Conservation (phyloP, 768 basidiomycete species). For the Lentinus brumalis region DNA sequence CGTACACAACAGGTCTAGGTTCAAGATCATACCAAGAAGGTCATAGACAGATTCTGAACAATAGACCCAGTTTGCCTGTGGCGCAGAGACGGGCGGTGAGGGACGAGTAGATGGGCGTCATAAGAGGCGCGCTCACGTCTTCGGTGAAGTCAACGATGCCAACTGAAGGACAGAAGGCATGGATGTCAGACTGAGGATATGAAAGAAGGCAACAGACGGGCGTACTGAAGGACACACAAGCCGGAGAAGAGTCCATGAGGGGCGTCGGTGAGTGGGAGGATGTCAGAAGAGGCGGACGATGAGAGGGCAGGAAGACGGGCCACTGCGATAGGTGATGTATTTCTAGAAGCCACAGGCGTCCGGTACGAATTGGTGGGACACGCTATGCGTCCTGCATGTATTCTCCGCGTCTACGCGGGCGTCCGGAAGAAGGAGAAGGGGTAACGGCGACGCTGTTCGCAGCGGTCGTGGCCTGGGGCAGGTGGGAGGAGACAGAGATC, state of each 20-base stretch:
- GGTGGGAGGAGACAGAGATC: not conserved
- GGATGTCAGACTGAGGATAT: slow-evolving; percentile 8
- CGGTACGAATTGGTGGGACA: slow-evolving; percentile 13
- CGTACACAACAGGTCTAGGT: not conserved
- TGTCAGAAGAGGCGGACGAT: slow-evolving; percentile 3
- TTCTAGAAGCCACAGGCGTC: slow-evolving; percentile 26
- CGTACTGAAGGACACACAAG: slow-evolving; percentile 79
- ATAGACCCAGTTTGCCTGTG: slow-evolving; percentile 32
- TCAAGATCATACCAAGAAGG: slow-evolving; percentile 25
- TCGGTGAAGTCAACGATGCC: slow-evolving; percentile 82
- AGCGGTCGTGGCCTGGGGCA: not conserved
- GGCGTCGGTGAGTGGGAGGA: slow-evolving; percentile 4
- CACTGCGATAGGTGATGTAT: slow-evolving; percentile 20
- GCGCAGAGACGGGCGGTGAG: slow-evolving; percentile 8
- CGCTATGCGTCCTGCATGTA: not conserved
- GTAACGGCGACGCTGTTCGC: not conserved
- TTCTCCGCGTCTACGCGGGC: slow-evolving; percentile 18
- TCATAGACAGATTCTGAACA: slow-evolving; percentile 31
- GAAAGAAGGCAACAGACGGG: slow-evolving; percentile 24
- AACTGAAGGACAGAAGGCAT: slow-evolving; percentile 43
- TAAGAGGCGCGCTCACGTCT: slow-evolving; percentile 47
- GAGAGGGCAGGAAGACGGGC: slow-evolving; percentile 9
- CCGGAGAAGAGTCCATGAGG: slow-evolving; percentile 34
- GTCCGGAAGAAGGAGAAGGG: slow-evolving; percentile 3
- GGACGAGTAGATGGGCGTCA: slow-evolving; percentile 8